Percentiles rank a stretch among this genome's conserved stretches.
These are phyloP conservation scores for Nelumbo lutea DNA, from an alignment of 164 flowering plant species.

Conservation along the genomic window DNA sequence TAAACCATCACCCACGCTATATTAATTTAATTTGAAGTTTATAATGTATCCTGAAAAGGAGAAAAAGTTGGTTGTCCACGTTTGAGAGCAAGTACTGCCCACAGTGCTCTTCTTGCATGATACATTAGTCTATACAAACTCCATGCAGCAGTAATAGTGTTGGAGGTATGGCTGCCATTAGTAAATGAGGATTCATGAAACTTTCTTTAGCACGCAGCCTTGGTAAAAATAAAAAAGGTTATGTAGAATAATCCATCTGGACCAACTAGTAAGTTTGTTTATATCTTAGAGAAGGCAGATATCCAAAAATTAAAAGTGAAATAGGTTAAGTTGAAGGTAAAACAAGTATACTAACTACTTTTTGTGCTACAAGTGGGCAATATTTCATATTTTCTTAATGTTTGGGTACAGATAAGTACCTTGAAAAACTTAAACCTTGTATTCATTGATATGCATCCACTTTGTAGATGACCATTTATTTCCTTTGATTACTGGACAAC, in stretches of 20 bases:
- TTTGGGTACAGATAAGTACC: slow-evolving; percentile 6
- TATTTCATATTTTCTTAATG: too few species aligned
- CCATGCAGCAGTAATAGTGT: too few species aligned
- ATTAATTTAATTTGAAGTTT: too few species aligned
- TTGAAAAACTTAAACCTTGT: slow-evolving; percentile 37
- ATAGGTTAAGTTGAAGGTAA: background rate
- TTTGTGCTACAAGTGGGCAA: too few species aligned
- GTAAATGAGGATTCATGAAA: background rate
- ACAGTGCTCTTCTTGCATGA: too few species aligned
- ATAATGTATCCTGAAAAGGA: too few species aligned
- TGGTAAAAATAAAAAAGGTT: background rate
- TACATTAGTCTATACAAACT: too few species aligned
- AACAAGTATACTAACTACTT: background rate
- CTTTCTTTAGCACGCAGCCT: background rate
- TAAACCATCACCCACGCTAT: too few species aligned
- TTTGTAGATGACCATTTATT: slow-evolving; percentile 94
- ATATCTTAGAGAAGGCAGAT: background rate
- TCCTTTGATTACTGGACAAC: slow-evolving; percentile 87
- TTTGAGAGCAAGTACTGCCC: too few species aligned
- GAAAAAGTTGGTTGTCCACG: too few species aligned
- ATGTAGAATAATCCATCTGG: background rate
- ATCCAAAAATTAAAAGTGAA: background rate
- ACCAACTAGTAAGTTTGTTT: background rate
- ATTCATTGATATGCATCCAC: slow-evolving; percentile 83
- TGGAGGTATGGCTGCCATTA: background rate